phyloP scores from a whole-genome alignment of 1,139 yeast species.

The Kodamaea fungicola region DNA sequence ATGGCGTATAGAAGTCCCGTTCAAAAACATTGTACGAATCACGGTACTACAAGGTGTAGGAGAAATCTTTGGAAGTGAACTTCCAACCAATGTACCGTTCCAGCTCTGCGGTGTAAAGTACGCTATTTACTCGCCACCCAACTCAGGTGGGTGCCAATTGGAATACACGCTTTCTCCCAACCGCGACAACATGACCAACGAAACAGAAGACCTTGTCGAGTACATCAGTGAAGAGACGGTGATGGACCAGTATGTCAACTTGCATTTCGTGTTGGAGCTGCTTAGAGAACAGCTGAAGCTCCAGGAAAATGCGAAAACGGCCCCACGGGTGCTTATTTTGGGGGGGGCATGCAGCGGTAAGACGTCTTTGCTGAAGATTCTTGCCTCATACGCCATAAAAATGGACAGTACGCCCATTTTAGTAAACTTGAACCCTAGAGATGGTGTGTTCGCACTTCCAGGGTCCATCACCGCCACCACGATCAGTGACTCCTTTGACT shows the following conservation, averaged over 20 bases:
- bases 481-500: conserved; percentile 73
- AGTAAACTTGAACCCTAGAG: conserved; percentile 81
- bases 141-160: conserved; percentile 51
- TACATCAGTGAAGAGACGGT: conserved; percentile 70
- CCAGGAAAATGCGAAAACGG: conserved; percentile 21
- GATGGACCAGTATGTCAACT: conserved; percentile 59
- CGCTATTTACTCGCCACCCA: conserved; percentile 58
- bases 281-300: conserved; percentile 33
- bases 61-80: conserved; percentile 90
- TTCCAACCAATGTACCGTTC: conserved; percentile 68
- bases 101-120: conserved; percentile 55
- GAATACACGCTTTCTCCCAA: conserved; percentile 49
- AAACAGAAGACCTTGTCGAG: conserved; percentile 43
- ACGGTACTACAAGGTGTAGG: conserved; percentile 68
- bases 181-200: conserved; percentile 41
- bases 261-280: conserved; percentile 76
- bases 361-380: conserved; percentile 65
- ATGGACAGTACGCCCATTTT: conserved; percentile 60
- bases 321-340: conserved; percentile 69
- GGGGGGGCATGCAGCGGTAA: conserved; percentile 80
- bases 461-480: conserved; percentile 87
- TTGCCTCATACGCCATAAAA: conserved; percentile 75
- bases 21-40: conserved; percentile 53
- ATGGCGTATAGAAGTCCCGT: conserved; percentile 81
- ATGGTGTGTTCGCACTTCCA: conserved; percentile 76